Evolutionary conservation across 148 eudicot genomes (phyloP).

Genomic region (Limonium bicolor): DNA sequence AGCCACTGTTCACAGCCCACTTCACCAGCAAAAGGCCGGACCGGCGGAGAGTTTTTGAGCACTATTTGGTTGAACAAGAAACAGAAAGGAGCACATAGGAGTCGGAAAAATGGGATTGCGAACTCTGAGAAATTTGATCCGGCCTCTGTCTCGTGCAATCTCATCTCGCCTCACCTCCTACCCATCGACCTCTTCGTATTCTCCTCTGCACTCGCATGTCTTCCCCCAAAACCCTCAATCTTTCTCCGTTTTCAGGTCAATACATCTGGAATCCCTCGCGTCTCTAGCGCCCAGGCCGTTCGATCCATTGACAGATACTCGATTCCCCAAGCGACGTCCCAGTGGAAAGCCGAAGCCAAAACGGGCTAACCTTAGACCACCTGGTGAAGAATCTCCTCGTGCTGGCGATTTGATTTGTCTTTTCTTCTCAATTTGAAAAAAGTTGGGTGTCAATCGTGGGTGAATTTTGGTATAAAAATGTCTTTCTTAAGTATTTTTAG

Average conservation of each 20-base stretch:
- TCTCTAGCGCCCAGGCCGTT: constrained; percentile 28
- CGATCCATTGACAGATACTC: constrained; percentile 62
- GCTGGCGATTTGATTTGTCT: neutral
- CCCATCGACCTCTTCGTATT: constrained; percentile 5
- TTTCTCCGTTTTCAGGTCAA: constrained; percentile 15
- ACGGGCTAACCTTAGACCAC: constrained; percentile 48
- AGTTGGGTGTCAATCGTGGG: neutral
- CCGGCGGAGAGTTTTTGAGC: too few relatives aligned
- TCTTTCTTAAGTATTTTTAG: too few relatives aligned
- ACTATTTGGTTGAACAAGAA: too few relatives aligned
- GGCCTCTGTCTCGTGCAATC: constrained; percentile 42
- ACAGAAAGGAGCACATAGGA: too few relatives aligned
- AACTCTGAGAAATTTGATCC: constrained; percentile 48
- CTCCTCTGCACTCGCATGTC: constrained; percentile 7
- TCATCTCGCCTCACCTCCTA: constrained; percentile 8
- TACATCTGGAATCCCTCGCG: constrained; percentile 30
- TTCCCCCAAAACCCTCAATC: neutral
- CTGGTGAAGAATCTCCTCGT: constrained; percentile 16
- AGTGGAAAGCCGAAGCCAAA: constrained; percentile 44
- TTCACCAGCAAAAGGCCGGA: too few relatives aligned
- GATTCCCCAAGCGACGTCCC: constrained; percentile 70
- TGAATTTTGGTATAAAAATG: neutral
- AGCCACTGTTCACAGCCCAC: too few relatives aligned
- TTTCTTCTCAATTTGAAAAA: neutral
- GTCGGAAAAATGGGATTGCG: constrained; percentile 38